phyloP scores from a whole-genome alignment of 768 basidiomycete species.

The Nidula microcarpa region DNA sequence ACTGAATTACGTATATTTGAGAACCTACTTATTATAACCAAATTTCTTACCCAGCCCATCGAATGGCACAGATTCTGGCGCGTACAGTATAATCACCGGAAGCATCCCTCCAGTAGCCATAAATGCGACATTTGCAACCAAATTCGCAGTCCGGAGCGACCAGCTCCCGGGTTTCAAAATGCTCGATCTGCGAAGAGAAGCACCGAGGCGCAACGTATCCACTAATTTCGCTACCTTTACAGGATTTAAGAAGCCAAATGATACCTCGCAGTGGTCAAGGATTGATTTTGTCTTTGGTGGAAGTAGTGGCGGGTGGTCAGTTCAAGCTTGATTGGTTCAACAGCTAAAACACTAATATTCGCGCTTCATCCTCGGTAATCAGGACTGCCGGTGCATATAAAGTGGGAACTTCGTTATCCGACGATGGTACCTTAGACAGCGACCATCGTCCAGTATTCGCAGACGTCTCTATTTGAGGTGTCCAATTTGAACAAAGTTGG shows the following conservation, averaged over 20 bases:
- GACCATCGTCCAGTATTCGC: conserved; percentile 55
- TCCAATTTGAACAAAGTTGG: not conserved
- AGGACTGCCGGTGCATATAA: conserved; percentile 35
- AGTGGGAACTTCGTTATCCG: conserved; percentile 36
- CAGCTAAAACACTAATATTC: not conserved
- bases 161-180: conserved; percentile 34
- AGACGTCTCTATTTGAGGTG: conserved; percentile 14
- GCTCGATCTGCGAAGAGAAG: conserved; percentile 39
- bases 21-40: not conserved
- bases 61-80: conserved; percentile 40
- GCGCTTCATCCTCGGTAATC: not conserved
- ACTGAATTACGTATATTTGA: not conserved
- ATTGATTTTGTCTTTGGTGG: conserved; percentile 57
- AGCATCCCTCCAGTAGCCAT: conserved; percentile 31
- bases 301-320: conserved; percentile 41
- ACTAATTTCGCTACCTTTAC: conserved; percentile 50
- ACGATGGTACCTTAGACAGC: conserved; percentile 51
- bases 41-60: conserved; percentile 26
- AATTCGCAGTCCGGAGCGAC: conserved; percentile 29
- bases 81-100: conserved; percentile 50
- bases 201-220: conserved; percentile 36
- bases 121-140: conserved; percentile 36
- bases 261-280: conserved; percentile 30
- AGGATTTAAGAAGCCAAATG: conserved; percentile 39
- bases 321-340: not conserved